Evolutionary conservation across 1,139 yeast species (phyloP).

Genomic region (Chernovozyma aurita): DNA sequence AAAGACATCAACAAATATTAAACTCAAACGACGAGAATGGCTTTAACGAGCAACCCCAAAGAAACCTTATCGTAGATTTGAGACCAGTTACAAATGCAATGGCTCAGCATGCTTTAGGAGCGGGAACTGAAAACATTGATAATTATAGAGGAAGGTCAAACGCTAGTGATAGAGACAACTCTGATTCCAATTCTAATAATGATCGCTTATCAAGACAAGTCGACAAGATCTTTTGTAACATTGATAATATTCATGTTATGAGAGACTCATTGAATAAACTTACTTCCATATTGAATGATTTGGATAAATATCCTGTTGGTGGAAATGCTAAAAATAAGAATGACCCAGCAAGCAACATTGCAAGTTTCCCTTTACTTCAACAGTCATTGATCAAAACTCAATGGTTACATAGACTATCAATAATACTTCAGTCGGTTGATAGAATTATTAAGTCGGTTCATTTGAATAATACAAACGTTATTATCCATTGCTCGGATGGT

Average conservation of each 20-base stretch:
- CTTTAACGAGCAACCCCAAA: slow-evolving; percentile 39
- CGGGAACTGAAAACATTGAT: slow-evolving; percentile 93
- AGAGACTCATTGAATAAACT: slow-evolving; percentile 73
- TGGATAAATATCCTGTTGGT: slow-evolving; percentile 53
- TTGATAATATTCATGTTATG: slow-evolving; percentile 94
- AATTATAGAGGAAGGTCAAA: slow-evolving; percentile 49
- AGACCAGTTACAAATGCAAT: slow-evolving; percentile 91
- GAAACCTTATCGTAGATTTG: slow-evolving; percentile 81
- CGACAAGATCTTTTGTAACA: slow-evolving; percentile 75
- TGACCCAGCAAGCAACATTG: slow-evolving; percentile 29
- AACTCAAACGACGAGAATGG: slow-evolving; percentile 16
- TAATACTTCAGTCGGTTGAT: slow-evolving; percentile 73
- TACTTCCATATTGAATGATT: slow-evolving; percentile 58
- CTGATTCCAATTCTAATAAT: too few species aligned
- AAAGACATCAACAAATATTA: slow-evolving; percentile 8
- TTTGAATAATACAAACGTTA: slow-evolving; percentile 73
- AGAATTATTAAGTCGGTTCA: slow-evolving; percentile 75
- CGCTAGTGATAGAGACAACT: too few species aligned
- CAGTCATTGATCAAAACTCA: slow-evolving; percentile 57
- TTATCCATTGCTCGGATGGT: slow-evolving; percentile 95
- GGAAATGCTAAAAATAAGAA: slow-evolving; percentile 21
- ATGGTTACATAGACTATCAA: slow-evolving; percentile 74
- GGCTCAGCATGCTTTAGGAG: slow-evolving; percentile 96
- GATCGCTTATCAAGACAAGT: slow-evolving; percentile 23
- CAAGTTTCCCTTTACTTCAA: slow-evolving; percentile 27